Evolutionary conservation across 108 stramenopile genomes (phyloP).

Genomic region (Ochromonas danica): DNA sequence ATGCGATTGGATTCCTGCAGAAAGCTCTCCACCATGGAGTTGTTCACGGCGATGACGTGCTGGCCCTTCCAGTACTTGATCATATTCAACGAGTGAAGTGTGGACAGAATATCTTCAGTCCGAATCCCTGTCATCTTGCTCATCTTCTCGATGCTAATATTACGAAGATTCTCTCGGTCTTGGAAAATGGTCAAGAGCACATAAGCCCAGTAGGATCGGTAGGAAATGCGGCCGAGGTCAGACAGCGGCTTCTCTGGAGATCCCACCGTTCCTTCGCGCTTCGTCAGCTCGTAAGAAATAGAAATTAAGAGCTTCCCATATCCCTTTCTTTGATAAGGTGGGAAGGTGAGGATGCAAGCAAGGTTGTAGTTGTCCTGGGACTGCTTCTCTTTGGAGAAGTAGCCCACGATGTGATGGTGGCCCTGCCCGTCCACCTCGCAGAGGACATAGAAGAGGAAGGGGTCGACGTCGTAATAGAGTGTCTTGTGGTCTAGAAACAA

Average conservation of each 20-base stretch:
- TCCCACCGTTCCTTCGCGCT: conserved; percentile 62
- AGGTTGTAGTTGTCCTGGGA: conserved; percentile 92
- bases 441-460: conserved; percentile 95
- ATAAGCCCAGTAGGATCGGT: conserved; percentile 89
- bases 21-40: conserved; percentile 36
- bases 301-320: conserved; percentile 98
- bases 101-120: conserved; percentile 92
- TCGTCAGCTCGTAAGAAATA: conserved; percentile 77
- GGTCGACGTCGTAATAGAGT: conserved; percentile 97
- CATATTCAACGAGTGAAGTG: conserved; percentile 80
- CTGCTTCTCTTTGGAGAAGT: conserved; percentile 86
- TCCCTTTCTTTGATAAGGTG: conserved; percentile 93
- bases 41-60: conserved; percentile 69
- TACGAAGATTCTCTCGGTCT: conserved; percentile 40
- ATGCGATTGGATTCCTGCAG: conserved; percentile 44
- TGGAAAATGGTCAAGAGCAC: conserved; percentile 54
- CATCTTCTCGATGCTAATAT: conserved; percentile 71
- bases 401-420: conserved; percentile 91
- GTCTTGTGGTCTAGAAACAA: conserved; percentile 99
- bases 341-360: conserved; percentile 97
- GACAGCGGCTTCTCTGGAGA: conserved; percentile 98
- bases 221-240: conserved; percentile 94
- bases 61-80: conserved; percentile 97
- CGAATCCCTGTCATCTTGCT: conserved; percentile 82
- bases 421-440: conserved; percentile 85